Evolutionary conservation across 768 basidiomycete genomes (phyloP).

Genomic region (Suillus bovinus): DNA sequence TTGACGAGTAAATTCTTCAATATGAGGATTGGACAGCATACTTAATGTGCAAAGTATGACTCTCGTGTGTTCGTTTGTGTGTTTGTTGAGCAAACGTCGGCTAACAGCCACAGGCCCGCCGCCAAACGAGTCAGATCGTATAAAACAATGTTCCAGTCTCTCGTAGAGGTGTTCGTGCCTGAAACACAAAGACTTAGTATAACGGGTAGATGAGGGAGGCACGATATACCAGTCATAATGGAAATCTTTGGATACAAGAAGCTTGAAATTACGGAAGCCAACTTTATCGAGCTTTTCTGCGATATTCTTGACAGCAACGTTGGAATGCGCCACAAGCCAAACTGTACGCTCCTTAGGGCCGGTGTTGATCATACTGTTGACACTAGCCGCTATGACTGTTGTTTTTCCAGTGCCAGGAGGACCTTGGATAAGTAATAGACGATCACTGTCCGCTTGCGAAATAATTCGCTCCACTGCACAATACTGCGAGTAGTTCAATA

Average conservation of each 20-base stretch:
- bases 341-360: constrained; percentile 19
- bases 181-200: constrained; percentile 1
- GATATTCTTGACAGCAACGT: constrained; percentile 55
- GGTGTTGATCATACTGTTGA: constrained; percentile 23
- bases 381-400: constrained; percentile 40
- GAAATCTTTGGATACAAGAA: constrained; percentile 49
- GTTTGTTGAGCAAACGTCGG: constrained; percentile 26
- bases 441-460: constrained; percentile 21
- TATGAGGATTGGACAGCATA: constrained; percentile 39
- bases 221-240: constrained; percentile 45
- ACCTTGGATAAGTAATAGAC: constrained; percentile 32
- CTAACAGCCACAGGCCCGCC: constrained; percentile 16
- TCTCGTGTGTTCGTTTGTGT: constrained; percentile 11
- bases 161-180: constrained; percentile 56
- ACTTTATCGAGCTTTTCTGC: constrained; percentile 42
- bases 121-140: constrained; percentile 36
- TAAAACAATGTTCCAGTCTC: constrained; percentile 33
- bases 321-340: constrained; percentile 50
- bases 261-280: constrained; percentile 35
- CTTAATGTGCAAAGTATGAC: constrained; percentile 49
- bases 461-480: constrained; percentile 32
- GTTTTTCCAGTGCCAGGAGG: constrained; percentile 49
- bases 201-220: not conserved
- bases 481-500: constrained; percentile 30
- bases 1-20: constrained; percentile 18